Conservation (phyloP, 108 stramenopile genomes). For the Pinguiococcus pyrenoidosus region DNA sequence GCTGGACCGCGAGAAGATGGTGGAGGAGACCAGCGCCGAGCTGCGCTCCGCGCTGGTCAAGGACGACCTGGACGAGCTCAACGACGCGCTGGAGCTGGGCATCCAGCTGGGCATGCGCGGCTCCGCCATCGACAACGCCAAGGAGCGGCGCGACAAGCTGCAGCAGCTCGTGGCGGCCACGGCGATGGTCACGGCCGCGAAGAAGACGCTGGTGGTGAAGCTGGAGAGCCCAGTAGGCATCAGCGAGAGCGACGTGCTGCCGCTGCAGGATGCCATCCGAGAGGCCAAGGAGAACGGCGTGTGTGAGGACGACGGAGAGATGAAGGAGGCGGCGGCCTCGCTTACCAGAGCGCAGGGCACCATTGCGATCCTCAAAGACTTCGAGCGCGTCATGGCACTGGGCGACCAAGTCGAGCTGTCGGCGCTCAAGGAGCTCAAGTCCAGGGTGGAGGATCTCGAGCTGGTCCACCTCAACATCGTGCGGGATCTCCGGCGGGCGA, state of each 20-base stretch:
- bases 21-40: constrained; percentile 7
- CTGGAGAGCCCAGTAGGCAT: constrained; percentile 8
- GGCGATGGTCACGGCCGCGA: no score
- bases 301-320: neutral
- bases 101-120: neutral
- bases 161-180: constrained; percentile 2
- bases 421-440: constrained; percentile 22
- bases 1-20: neutral
- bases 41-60: no score
- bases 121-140: constrained; percentile 10
- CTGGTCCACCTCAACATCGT: neutral
- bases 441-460: neutral
- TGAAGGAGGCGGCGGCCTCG: constrained; percentile 7
- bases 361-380: no score
- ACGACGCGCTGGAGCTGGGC: constrained; percentile 13
- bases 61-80: constrained; percentile 7
- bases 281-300: constrained; percentile 3
- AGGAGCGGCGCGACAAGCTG: constrained; percentile 1
- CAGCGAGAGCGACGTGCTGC: constrained; percentile 8
- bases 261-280: neutral
- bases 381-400: no score
- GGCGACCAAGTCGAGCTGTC: constrained; percentile 34
- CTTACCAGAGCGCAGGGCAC: constrained; percentile 8
- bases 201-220: neutral
- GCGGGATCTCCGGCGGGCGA: no score